Percentiles rank a stretch among this genome's conserved stretches.
Conservation (phyloP, 106 monocot species). For the Dioscorea zingiberensis region DNA sequence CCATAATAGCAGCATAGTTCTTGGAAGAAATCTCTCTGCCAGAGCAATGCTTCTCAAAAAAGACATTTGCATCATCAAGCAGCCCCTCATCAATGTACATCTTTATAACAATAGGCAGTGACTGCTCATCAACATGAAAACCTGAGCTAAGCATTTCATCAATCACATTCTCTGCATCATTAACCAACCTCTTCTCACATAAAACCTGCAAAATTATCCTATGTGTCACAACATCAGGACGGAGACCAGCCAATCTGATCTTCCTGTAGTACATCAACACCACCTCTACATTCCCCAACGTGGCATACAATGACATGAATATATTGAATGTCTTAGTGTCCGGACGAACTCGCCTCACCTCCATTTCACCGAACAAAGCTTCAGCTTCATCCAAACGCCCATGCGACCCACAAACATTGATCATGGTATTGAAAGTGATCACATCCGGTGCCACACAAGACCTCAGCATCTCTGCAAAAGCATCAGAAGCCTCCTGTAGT, state of each 20-base stretch:
- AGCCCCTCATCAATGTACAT: conserved; percentile 67
- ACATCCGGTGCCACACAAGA: conserved; percentile 58
- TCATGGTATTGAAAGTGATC: conserved; percentile 82
- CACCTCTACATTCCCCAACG: conserved; percentile 17
- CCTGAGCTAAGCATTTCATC: conserved; percentile 27
- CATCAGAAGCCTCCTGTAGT: conserved; percentile 57
- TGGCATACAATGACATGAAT: conserved; percentile 62
- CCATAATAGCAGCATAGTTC: conserved; percentile 65
- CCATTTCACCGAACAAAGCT: conserved; percentile 55
- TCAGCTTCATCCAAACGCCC: conserved; percentile 57
- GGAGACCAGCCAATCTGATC: conserved; percentile 30
- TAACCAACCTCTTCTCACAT: conserved; percentile 51
- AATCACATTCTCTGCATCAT: conserved; percentile 55
- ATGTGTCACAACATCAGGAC: conserved; percentile 50
- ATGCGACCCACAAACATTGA: conserved; percentile 46
- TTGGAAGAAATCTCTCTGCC: conserved; percentile 42
- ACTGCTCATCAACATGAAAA: conserved; percentile 51
- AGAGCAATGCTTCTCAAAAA: conserved; percentile 56
- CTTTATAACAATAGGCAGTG: conserved; percentile 52
- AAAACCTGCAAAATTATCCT: conserved; percentile 56
- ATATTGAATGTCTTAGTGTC: conserved; percentile 83
- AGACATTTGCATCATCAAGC: conserved; percentile 39
- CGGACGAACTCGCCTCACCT: conserved; percentile 46
- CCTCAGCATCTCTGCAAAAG: conserved; percentile 55
- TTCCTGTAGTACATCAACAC: conserved; percentile 34